phyloP scores from a whole-genome alignment of 2,329 filamentous ascomycete genomes.

The Aschersonia sp. region DNA sequence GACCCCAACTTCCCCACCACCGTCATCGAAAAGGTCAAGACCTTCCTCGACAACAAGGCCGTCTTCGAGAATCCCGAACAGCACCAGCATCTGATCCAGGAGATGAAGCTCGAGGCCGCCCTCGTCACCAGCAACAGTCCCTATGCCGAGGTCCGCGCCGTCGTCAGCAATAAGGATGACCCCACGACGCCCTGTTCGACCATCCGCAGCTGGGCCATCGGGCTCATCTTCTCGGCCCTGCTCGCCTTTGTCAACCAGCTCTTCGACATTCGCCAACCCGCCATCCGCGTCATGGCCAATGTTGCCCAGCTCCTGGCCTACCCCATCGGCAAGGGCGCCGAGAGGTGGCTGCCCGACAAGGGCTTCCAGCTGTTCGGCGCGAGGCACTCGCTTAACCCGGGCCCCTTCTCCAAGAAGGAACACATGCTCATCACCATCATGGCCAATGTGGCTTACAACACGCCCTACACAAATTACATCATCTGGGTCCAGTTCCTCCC shows the following conservation, averaged over 20 bases:
- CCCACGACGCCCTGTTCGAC: conserved; percentile 34
- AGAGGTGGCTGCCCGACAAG: conserved; percentile 33
- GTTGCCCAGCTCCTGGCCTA: conserved; percentile 43
- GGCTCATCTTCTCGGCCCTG: conserved; percentile 32
- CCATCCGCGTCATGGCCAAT: conserved; percentile 37
- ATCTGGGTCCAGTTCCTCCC: conserved; percentile 39
- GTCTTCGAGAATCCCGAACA: conserved; percentile 29
- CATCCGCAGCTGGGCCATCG: conserved; percentile 38
- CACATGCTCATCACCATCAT: conserved; percentile 48
- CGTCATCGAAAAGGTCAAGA: conserved; percentile 24
- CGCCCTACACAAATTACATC: conserved; percentile 39
- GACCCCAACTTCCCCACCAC: conserved; percentile 27
- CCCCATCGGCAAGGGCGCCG: conserved; percentile 36
- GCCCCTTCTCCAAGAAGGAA: conserved; percentile 44
- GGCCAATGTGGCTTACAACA: conserved; percentile 42
- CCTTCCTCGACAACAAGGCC: conserved; percentile 28
- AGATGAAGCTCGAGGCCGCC: conserved; percentile 41
- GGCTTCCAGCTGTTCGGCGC: conserved; percentile 31
- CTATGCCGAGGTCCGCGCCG: conserved; percentile 41
- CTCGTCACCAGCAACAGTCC: conserved; percentile 41
- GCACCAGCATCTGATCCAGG: conserved; percentile 31
- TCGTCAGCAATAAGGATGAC: conserved; percentile 42
- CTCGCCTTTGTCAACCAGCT: conserved; percentile 41
- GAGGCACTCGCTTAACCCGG: conserved; percentile 37
- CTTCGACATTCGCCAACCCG: conserved; percentile 41